phyloP scores from a whole-genome alignment of 148 eudicot genomes.

The Cornus kousa region DNA sequence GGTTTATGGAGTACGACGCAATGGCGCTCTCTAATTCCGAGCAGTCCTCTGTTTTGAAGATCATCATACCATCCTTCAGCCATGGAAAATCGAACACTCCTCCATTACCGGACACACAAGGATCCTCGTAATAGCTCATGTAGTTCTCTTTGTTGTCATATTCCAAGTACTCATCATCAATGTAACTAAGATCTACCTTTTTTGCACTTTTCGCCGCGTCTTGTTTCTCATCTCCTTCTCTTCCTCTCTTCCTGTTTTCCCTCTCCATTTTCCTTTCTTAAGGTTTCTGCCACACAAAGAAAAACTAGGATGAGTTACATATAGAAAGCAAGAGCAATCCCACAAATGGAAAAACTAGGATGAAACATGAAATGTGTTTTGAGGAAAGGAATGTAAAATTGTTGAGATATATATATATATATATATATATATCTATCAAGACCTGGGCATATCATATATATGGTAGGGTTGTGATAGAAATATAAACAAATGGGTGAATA shows the following conservation, averaged over 20 bases:
- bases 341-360: too few species aligned
- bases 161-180: background rate
- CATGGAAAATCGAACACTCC: background rate
- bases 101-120: background rate
- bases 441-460: too few species aligned
- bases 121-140: background rate
- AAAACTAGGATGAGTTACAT: too few species aligned
- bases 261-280: background rate
- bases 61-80: background rate
- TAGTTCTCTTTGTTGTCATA: background rate
- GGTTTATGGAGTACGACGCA: background rate
- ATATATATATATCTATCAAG: too few species aligned
- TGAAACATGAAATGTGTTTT: too few species aligned
- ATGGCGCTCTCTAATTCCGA: background rate
- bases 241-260: background rate
- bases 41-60: background rate
- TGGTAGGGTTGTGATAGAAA: too few species aligned
- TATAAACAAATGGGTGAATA: too few species aligned
- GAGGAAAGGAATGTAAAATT: too few species aligned
- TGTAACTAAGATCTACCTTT: background rate
- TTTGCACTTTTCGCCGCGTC: background rate
- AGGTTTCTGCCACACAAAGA: too few species aligned
- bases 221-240: background rate
- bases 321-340: too few species aligned
- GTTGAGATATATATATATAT: too few species aligned